Base-by-base conservation (phyloP, 257 asterid genomes). In the Striga asiatica region DNA sequence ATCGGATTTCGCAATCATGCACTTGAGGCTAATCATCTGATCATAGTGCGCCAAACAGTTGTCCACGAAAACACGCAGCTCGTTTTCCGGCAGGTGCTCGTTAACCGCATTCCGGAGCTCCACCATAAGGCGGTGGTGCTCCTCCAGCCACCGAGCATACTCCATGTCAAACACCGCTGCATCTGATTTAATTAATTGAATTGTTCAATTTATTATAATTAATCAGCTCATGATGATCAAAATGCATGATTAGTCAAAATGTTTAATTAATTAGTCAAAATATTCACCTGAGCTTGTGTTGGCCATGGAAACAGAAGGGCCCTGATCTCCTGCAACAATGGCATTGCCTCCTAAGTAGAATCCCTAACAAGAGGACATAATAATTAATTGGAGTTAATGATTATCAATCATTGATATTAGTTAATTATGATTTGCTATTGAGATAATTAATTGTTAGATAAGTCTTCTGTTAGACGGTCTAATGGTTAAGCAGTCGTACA, bases 141-240 rank as follows among this genome's bases (percentile, higher is more conserved):
- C 95, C 61, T 83, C 98, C 54, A 79, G 67, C 98, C 98, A 89
- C 61, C 93, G 78, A 0, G 71, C 78, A 6, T 86, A 89, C 77
- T 86, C 96, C 83, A 81, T 51, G 61, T 89, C 94, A 3, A 89
- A 89, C 10, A 72, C 45, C 0, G 85, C 78, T 8, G 93, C 67
- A 20, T 78, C 96, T 86, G 43, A 27, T 17, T 31, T 0, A 8
- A 43, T 2, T 8, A 43, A 6, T 43, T 19, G 13, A 19, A 19
- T 18, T 9, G 8, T 41, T 41, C 8, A 28, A 19, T 43, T 16
- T 20, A 9, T 24, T 3, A 28, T 59, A 12, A 18, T 29, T 43
- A 19, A 19, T 46, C 17, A 29, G 32, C 42, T 10, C 41, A 13
- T 28, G 21, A 41, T 22, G n/a, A n/a, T n/a, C n/a, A n/a, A n/a